phyloP scores from a whole-genome alignment of 495 filamentous ascomycete genomes.

The Aspergillus diversus region DNA sequence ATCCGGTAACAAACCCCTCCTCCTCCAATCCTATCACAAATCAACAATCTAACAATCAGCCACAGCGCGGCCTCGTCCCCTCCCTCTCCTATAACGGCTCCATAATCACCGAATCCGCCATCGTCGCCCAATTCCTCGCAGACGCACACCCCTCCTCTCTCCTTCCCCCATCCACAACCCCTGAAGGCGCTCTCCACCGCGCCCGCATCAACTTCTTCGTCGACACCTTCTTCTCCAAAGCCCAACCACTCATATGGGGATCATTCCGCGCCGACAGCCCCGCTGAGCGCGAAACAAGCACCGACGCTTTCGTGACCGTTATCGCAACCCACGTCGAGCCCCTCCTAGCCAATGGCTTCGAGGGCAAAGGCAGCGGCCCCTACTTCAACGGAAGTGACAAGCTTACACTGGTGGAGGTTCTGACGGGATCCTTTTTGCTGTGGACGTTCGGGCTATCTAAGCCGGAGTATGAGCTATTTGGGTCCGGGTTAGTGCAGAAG shows the following conservation, averaged over 20 bases:
- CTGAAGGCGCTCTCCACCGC: conserved; percentile 56
- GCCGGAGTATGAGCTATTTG: conserved; percentile 45
- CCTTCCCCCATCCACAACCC: conserved; percentile 38
- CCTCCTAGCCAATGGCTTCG: conserved; percentile 42
- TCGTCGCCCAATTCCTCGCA: conserved; percentile 75
- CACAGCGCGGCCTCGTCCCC: conserved; percentile 77
- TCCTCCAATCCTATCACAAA: background rate
- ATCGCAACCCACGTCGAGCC: conserved; percentile 77
- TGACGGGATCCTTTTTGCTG: conserved; percentile 67
- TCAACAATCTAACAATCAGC: background rate
- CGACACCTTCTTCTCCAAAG: conserved; percentile 72
- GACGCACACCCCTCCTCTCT: conserved; percentile 57
- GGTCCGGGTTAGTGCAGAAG: conserved; percentile 45
- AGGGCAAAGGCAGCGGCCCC: conserved; percentile 48
- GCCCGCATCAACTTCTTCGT: conserved; percentile 76
- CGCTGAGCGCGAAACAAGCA: conserved; percentile 37
- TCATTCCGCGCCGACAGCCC: conserved; percentile 40
- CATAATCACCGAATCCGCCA: conserved; percentile 74
- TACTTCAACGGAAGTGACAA: conserved; percentile 79
- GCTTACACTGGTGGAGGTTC: conserved; percentile 74
- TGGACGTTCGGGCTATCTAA: conserved; percentile 56
- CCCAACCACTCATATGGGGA: conserved; percentile 46
- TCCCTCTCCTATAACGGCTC: conserved; percentile 68
- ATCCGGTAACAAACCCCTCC: conserved; percentile 63
- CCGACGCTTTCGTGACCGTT: conserved; percentile 44